A percentile compares a stretch with the other conserved stretches of the same genome.
Conservation (phyloP, 768 basidiomycete genomes). For the Trametes elegans region DNA sequence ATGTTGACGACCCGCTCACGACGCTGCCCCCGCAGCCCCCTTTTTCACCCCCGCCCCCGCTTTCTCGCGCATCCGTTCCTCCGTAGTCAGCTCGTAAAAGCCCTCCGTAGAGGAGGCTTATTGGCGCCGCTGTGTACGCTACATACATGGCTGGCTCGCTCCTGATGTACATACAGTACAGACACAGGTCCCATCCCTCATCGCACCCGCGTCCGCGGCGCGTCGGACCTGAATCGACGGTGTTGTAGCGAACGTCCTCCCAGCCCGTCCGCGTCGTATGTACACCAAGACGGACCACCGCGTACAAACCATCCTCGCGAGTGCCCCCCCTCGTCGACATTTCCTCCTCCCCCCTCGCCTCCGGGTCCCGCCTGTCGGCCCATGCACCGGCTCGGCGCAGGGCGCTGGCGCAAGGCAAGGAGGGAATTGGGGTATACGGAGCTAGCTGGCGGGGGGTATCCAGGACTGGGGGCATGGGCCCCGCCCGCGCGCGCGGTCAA, state of each 20-base stretch:
- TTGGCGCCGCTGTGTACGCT: conserved; percentile 14
- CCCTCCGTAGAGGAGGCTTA: conserved; percentile 12
- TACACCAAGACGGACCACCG: background rate
- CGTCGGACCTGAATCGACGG: background rate
- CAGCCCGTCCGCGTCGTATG: background rate
- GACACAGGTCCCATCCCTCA: background rate
- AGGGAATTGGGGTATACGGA: too few relatives aligned
- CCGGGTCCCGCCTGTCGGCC: too few relatives aligned
- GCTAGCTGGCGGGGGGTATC: too few relatives aligned
- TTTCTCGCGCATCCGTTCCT: background rate
- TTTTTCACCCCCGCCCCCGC: background rate
- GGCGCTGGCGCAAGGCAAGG: too few relatives aligned
- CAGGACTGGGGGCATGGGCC: too few relatives aligned
- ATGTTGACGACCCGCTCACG: background rate
- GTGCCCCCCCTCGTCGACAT: too few relatives aligned
- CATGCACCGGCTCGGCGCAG: too few relatives aligned
- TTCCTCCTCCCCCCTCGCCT: background rate
- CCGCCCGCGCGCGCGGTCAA: too few relatives aligned
- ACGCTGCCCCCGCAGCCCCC: background rate
- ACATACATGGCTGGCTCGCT: conserved; percentile 7
- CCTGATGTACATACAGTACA: conserved; percentile 13
- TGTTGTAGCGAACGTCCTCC: conserved; percentile 2
- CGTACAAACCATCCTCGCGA: too few relatives aligned
- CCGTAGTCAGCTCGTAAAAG: conserved; percentile 9
- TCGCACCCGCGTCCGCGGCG: background rate